Evolutionary conservation across 23 red algal genomes (phyloP).

Genomic region (Porphyridium purpureum): DNA sequence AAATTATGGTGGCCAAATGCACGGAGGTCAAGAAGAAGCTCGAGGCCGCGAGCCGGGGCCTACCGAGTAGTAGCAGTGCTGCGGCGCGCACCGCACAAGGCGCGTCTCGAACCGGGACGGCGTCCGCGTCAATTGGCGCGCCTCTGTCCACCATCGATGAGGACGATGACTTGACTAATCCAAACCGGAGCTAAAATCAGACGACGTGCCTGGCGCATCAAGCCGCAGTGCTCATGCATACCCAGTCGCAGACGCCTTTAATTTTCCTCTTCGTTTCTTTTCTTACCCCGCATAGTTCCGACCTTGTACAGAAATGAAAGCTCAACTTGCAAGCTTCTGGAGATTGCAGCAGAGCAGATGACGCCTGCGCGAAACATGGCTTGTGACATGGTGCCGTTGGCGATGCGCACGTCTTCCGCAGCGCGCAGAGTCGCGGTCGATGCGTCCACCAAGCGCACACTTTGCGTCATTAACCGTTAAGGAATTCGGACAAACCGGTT

Average conservation of each 20-base stretch:
- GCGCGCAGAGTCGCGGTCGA: background rate
- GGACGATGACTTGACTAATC: background rate
- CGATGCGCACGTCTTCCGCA: background rate
- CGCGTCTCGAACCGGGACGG: background rate
- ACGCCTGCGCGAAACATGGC: background rate
- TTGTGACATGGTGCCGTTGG: background rate
- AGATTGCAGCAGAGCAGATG: background rate
- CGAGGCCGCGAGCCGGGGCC: constrained; percentile 3
- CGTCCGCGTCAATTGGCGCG: no score
- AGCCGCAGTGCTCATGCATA: background rate
- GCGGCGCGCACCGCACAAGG: background rate
- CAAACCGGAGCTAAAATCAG: no score
- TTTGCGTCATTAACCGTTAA: no score
- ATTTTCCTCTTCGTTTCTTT: background rate
- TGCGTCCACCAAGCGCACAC: no score
- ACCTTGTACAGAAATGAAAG: background rate
- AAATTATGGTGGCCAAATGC: constrained; percentile 59
- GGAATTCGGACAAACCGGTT: no score
- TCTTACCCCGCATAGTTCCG: background rate
- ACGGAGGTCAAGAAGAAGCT: constrained; percentile 25
- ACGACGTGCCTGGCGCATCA: no score
- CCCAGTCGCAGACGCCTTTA: background rate
- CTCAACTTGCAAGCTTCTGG: background rate
- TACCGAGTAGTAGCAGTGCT: background rate
- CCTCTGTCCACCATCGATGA: background rate